Conservation (phyloP, 108 stramenopile species). For the Aurantiochytrium sp. region DNA sequence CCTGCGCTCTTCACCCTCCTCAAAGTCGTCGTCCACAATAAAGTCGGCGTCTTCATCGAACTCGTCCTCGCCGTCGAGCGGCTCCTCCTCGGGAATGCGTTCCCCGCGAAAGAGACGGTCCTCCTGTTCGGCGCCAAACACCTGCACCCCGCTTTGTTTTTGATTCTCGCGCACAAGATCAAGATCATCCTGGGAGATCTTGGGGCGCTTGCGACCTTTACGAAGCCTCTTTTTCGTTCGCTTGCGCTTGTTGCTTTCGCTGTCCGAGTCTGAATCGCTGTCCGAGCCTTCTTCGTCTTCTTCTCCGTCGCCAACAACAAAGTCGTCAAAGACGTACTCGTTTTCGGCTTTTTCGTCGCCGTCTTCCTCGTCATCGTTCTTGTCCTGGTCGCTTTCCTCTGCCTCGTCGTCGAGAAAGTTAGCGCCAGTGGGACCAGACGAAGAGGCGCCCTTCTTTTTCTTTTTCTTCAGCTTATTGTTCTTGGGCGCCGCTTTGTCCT, state of each 20-base stretch:
- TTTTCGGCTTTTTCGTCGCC: neutral
- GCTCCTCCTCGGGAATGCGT: neutral
- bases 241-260: neutral
- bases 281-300: neutral
- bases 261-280: neutral
- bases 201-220: neutral
- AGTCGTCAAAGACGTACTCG: neutral
- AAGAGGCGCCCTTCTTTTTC: neutral
- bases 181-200: neutral
- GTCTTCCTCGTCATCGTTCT: neutral
- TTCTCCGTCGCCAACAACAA: neutral
- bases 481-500: neutral
- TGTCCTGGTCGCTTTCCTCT: neutral
- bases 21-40: neutral
- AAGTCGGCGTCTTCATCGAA: constrained; percentile 5
- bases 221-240: neutral
- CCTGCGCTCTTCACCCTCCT: neutral
- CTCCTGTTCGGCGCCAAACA: neutral
- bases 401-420: neutral
- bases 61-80: neutral
- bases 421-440: neutral
- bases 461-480: neutral
- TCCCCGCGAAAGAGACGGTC: neutral
- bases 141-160: neutral
- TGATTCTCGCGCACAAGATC: neutral